Evolutionary conservation across 2,329 filamentous ascomycete genomes (phyloP).

Genomic region (Penicillium sp.): DNA sequence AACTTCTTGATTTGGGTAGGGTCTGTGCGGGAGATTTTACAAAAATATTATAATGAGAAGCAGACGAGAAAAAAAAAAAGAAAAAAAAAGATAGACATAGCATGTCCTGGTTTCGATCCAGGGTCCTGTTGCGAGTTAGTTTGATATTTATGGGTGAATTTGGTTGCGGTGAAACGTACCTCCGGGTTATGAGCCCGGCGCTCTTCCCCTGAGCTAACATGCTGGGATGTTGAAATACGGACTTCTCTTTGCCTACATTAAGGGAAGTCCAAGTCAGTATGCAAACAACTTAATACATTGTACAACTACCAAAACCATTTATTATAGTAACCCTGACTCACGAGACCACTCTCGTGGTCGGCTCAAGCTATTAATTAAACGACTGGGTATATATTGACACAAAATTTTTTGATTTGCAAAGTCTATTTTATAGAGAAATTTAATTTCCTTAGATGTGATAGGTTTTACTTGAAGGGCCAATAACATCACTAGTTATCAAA

Average conservation of each 20-base stretch:
- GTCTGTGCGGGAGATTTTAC: neutral
- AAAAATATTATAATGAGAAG: neutral
- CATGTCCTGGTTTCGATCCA: constrained; percentile 5
- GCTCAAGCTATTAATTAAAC: neutral
- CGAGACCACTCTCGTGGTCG: neutral
- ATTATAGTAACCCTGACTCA: neutral
- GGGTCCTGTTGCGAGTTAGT: neutral
- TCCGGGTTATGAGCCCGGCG: constrained; percentile 51
- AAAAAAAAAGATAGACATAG: neutral
- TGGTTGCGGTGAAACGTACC: constrained; percentile 18
- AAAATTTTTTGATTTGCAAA: fast-evolving
- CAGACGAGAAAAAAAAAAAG: neutral
- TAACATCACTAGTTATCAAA: too few species aligned
- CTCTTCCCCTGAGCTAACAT: constrained; percentile 48
- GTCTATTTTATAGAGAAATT: neutral
- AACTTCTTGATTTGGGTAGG: neutral
- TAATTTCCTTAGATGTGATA: neutral
- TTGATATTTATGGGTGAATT: neutral
- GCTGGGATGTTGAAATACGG: neutral
- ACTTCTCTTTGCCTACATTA: neutral
- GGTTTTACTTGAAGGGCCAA: neutral
- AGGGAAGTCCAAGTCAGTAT: too few species aligned
- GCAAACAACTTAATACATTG: neutral
- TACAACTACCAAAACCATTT: neutral
- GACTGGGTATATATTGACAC: too few species aligned